Evolutionary conservation across 2,329 filamentous ascomycete genomes (phyloP).

Genomic region (Aspergillus fumigatus): DNA sequence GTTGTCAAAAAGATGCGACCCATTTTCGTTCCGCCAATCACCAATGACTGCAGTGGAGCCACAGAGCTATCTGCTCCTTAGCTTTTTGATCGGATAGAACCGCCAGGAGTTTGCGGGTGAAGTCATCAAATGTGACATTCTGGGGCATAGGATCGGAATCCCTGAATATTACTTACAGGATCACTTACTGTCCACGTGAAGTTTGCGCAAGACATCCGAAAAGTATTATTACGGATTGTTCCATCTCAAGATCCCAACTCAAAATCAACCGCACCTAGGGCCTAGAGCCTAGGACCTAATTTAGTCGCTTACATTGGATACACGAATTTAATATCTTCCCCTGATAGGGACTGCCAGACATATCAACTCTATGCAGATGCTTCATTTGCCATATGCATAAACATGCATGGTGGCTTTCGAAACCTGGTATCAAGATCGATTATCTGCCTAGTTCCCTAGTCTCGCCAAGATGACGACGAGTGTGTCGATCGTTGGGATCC

Average conservation of each 20-base stretch:
- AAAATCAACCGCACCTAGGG: background rate
- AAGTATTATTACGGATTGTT: no score
- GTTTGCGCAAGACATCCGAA: background rate
- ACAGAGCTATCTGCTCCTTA: background rate
- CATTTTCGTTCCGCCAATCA: background rate
- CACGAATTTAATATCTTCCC: background rate
- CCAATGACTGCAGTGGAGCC: background rate
- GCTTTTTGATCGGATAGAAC: background rate
- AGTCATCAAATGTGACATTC: no score
- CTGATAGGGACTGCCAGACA: background rate
- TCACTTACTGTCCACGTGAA: background rate
- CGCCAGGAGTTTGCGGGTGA: background rate
- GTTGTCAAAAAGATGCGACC: background rate
- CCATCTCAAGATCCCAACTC: background rate
- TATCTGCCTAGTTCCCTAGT: background rate
- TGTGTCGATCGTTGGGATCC: background rate
- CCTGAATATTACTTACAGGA: background rate
- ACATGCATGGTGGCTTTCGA: background rate
- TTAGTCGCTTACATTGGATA: background rate
- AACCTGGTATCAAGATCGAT: background rate
- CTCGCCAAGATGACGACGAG: background rate
- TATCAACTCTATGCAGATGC: background rate
- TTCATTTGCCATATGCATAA: background rate
- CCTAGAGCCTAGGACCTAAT: background rate
- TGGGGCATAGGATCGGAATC: no score